phyloP scores from a whole-genome alignment of 2,329 filamentous ascomycete genomes.

The Ophiosphaerella herpotricha region DNA sequence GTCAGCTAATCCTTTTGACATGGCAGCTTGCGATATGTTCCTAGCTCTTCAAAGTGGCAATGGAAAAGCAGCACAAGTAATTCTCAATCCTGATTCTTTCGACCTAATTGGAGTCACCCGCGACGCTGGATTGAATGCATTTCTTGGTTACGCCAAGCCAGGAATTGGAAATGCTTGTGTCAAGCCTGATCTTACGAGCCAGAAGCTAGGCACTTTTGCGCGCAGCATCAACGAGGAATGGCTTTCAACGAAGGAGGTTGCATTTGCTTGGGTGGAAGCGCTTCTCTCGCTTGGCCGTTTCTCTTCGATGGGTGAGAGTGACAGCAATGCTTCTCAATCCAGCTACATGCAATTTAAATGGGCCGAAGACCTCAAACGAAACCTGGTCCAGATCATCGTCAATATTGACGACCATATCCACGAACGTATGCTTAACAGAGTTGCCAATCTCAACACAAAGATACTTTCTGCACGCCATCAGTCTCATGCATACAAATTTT shows the following conservation, averaged over 20 bases:
- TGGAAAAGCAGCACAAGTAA: conserved; percentile 52
- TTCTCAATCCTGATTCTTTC: conserved; percentile 55
- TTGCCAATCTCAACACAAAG: conserved; percentile 32
- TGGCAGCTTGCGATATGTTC: conserved; percentile 51
- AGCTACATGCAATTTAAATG: conserved; percentile 60
- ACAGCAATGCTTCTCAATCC: conserved; percentile 38
- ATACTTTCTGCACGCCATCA: conserved; percentile 28
- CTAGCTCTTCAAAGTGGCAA: conserved; percentile 39
- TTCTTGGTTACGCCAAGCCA: conserved; percentile 61
- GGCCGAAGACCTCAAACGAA: conserved; percentile 60
- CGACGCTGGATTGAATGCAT: conserved; percentile 58
- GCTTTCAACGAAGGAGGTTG: conserved; percentile 57
- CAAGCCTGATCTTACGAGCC: conserved; percentile 47
- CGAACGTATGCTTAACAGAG: conserved; percentile 43
- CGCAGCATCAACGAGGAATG: conserved; percentile 53
- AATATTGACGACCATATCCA: conserved; percentile 60
- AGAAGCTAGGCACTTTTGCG: conserved; percentile 49
- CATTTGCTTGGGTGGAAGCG: conserved; percentile 58
- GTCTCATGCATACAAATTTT: conserved; percentile 23
- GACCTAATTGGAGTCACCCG: conserved; percentile 56
- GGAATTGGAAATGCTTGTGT: conserved; percentile 46
- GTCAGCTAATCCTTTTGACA: conserved; percentile 27
- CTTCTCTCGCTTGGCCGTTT: conserved; percentile 53
- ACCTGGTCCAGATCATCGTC: conserved; percentile 58
- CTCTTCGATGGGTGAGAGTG: conserved; percentile 11